phyloP scores from a whole-genome alignment of 306 rosid genomes.

The Coriaria nepalensis region DNA sequence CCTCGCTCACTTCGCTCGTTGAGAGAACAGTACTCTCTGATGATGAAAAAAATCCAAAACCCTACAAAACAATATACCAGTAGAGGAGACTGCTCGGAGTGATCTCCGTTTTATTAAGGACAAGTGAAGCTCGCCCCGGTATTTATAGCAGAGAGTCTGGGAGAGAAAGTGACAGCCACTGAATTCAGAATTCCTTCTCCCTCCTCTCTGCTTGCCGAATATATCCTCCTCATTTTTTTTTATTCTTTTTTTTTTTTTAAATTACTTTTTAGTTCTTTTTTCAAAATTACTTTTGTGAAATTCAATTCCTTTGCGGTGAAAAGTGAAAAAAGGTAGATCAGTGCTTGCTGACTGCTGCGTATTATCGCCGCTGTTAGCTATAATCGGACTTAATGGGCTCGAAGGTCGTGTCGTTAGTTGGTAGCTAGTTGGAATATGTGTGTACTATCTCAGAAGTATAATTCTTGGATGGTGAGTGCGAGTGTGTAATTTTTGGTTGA shows the following conservation, averaged over 20 bases:
- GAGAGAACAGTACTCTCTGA: conserved; percentile 33
- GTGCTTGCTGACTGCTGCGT: no score
- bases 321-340: no score
- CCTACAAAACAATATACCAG: background rate
- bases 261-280: background rate
- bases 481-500: no score
- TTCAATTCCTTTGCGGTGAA: no score
- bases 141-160: conserved; percentile 29
- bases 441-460: no score
- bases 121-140: conserved; percentile 3
- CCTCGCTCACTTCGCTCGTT: conserved; percentile 6
- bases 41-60: conserved; percentile 14
- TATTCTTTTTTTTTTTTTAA: background rate
- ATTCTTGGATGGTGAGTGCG: no score
- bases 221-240: background rate
- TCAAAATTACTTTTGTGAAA: no score
- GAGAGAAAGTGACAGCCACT: conserved; percentile 5
- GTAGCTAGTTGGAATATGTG: no score
- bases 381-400: no score
- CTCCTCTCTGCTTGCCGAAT: conserved; percentile 5
- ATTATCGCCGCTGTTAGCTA: no score
- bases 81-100: background rate
- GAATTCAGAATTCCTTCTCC: conserved; percentile 2
- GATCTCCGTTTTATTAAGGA: conserved; percentile 16
- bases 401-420: no score